Percentiles rank a stretch among this genome's conserved stretches.
These are phyloP conservation scores for Isoetes engelmannii DNA, from an alignment of 83 land plant genomes.

Conservation along the genomic window DNA sequence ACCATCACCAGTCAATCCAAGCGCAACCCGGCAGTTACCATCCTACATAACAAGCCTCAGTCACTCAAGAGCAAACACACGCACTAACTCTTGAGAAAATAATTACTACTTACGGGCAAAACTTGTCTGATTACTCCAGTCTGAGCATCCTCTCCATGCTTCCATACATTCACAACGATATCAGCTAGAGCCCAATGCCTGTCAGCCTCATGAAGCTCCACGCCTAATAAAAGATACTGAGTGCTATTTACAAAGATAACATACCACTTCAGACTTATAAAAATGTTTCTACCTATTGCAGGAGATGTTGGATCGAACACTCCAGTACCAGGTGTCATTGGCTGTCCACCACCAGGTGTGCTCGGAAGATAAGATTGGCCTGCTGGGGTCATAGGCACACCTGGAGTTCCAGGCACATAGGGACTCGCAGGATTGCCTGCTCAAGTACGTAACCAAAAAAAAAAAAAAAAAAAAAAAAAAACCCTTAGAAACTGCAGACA, in stretches of 20 bases:
- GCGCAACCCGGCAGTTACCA: slow-evolving; percentile 61
- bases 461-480: neutral
- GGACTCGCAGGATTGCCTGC: slow-evolving; percentile 61
- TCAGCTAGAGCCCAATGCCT: slow-evolving; percentile 64
- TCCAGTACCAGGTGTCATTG: slow-evolving; percentile 96
- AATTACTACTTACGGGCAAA: slow-evolving; percentile 40
- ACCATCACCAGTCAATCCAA: slow-evolving; percentile 60
- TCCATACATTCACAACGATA: slow-evolving; percentile 60
- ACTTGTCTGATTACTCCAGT: slow-evolving; percentile 60
- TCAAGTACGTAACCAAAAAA: neutral
- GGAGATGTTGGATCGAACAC: slow-evolving; percentile 91
- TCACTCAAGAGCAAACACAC: neutral
- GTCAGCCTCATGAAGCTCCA: slow-evolving; percentile 51
- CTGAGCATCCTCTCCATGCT: slow-evolving; percentile 56
- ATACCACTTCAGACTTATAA: neutral
- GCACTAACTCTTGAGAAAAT: neutral
- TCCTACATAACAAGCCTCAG: slow-evolving; percentile 45
- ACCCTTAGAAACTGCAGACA: neutral
- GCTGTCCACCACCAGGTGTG: slow-evolving; percentile 98
- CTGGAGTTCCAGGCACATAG: slow-evolving; percentile 84
- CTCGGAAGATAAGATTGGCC: slow-evolving; percentile 76
- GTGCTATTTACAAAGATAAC: neutral
- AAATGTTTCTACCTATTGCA: slow-evolving; percentile 43
- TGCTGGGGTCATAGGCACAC: slow-evolving; percentile 90
- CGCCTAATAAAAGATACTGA: slow-evolving; percentile 8